Evolutionary conservation across 202 grass and related monocot genomes (phyloP).

Genomic region (Musa balbisiana): DNA sequence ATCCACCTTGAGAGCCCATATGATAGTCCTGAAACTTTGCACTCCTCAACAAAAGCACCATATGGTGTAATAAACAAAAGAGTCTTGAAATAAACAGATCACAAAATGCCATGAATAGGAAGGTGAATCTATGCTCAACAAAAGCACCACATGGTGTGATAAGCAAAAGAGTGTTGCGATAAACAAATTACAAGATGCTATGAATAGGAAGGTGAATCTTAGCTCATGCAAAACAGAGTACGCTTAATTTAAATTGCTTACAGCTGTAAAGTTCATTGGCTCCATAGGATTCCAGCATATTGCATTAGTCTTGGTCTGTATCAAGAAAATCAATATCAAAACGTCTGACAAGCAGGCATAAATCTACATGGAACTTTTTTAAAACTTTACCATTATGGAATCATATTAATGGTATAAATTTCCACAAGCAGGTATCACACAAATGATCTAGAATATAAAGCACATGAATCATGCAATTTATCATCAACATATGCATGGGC

Average conservation of each 20-base stretch:
- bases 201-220: background rate
- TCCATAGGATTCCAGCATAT: constrained; percentile 97
- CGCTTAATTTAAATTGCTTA: constrained; percentile 31
- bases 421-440: background rate
- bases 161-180: background rate
- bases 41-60: background rate
- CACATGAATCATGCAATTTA: background rate
- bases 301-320: constrained; percentile 89
- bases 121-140: background rate
- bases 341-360: constrained; percentile 4
- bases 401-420: background rate
- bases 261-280: constrained; percentile 94
- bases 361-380: constrained; percentile 3
- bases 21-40: too few relatives aligned
- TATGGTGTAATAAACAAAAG: background rate
- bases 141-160: background rate
- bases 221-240: background rate
- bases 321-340: constrained; percentile 22
- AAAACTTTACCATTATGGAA: constrained; percentile 5
- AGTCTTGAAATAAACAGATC: background rate
- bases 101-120: background rate
- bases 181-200: background rate
- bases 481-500: too few relatives aligned
- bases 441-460: background rate
- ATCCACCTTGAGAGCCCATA: too few relatives aligned